phyloP scores from a whole-genome alignment of 208 protist species.

The Porcisia deanei region DNA sequence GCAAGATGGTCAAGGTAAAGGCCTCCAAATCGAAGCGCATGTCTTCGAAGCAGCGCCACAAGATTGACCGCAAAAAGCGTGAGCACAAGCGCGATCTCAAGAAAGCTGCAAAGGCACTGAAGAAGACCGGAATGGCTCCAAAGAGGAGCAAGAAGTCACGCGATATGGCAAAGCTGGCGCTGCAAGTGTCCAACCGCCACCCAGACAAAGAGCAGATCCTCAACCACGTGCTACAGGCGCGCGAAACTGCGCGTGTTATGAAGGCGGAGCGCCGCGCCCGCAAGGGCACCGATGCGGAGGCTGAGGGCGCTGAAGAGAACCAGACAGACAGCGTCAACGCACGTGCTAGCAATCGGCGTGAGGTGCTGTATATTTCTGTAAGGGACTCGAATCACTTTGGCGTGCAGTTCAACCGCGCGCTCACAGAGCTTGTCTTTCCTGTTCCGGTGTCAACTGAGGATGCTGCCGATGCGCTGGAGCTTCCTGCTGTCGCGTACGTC shows the following conservation, averaged over 20 bases:
- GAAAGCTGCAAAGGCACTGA: conserved; percentile 85
- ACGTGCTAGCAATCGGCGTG: conserved; percentile 45
- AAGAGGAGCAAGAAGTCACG: conserved; percentile 76
- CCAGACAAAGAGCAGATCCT: conserved; percentile 89
- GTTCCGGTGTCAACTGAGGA: neutral
- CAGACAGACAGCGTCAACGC: conserved; percentile 2
- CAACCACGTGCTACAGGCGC: conserved; percentile 58
- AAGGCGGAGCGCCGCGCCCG: conserved; percentile 33
- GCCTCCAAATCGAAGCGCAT: conserved; percentile 81
- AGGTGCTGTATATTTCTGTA: conserved; percentile 67
- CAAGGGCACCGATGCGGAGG: conserved; percentile 20
- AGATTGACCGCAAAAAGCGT: conserved; percentile 88
- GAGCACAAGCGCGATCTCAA: conserved; percentile 87
- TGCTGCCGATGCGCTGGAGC: conserved; percentile 31
- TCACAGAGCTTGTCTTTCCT: conserved; percentile 78
- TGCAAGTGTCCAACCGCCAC: conserved; percentile 84
- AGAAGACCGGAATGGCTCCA: conserved; percentile 66
- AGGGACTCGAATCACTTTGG: conserved; percentile 68
- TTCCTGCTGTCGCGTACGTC: conserved; percentile 76
- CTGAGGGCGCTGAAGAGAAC: conserved; percentile 14
- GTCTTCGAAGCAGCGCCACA: conserved; percentile 85
- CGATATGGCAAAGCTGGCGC: conserved; percentile 75
- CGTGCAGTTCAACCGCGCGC: conserved; percentile 69
- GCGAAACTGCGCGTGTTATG: conserved; percentile 71
- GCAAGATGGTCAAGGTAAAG: conserved; percentile 74